Evolutionary conservation across 2,329 filamentous ascomycete genomes (phyloP).

Genomic region (Aspergillus sp.): DNA sequence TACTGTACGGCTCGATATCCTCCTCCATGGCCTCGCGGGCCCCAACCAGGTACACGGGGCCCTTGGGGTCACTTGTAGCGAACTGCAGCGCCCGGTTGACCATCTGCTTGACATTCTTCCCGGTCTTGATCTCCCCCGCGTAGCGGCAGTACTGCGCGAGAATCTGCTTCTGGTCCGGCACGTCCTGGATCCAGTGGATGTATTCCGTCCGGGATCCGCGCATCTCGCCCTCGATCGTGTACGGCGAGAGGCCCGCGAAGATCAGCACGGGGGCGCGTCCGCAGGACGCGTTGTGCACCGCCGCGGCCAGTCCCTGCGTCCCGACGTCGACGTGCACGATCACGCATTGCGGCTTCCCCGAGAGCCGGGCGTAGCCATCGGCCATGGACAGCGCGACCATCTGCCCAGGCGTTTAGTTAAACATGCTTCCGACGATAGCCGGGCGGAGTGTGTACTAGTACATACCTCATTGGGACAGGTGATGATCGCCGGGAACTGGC

Average conservation of each 20-base stretch:
- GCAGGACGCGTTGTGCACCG: conserved; percentile 68
- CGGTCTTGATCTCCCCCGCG: conserved; percentile 70
- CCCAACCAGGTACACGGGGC: conserved; percentile 70
- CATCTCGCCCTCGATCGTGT: conserved; percentile 68
- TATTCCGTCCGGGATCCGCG: conserved; percentile 71
- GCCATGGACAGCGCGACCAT: conserved; percentile 83
- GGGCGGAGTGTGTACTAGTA: conserved; percentile 1
- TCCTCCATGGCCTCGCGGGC: conserved; percentile 79
- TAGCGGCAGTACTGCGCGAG: conserved; percentile 80
- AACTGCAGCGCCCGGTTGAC: conserved; percentile 79
- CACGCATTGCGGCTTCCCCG: conserved; percentile 63
- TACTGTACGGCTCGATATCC: conserved; percentile 62
- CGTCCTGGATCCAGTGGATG: conserved; percentile 80
- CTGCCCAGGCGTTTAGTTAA: conserved; percentile 31
- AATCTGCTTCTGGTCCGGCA: conserved; percentile 72
- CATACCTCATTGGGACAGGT: conserved; percentile 70
- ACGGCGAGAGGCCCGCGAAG: conserved; percentile 69
- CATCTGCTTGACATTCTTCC: conserved; percentile 79
- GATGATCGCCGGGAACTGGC: conserved; percentile 61
- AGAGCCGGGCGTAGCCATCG: conserved; percentile 67
- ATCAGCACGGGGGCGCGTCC: conserved; percentile 67
- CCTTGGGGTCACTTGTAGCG: conserved; percentile 64
- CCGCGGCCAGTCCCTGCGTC: conserved; percentile 67
- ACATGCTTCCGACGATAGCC: conserved; percentile 4
- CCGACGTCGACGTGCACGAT: conserved; percentile 76